Conservation (phyloP, 2,329 filamentous ascomycete species). For the Fusarium coicis region DNA sequence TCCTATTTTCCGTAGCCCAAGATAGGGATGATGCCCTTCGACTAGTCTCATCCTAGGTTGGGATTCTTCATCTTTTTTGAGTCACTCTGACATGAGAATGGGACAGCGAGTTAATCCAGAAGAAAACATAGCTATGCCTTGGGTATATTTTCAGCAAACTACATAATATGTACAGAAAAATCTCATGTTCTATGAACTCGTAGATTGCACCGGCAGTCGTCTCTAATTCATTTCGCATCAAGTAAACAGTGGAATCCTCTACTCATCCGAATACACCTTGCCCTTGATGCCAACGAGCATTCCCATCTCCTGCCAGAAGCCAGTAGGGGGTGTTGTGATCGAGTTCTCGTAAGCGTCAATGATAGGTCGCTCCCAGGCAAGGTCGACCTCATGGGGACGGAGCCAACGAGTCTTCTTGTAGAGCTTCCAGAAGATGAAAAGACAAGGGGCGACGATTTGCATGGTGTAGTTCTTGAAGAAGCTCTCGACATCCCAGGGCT, state of each 20-base stretch:
- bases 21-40: no score
- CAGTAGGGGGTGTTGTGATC: conserved; percentile 59
- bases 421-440: conserved; percentile 72
- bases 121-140: conserved; percentile 30
- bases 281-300: conserved; percentile 31
- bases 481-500: conserved; percentile 58
- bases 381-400: conserved; percentile 64
- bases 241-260: background rate
- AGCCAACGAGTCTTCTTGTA: conserved; percentile 68
- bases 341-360: conserved; percentile 68
- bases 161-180: conserved; percentile 15
- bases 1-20: background rate
- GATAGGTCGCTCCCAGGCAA: conserved; percentile 68
- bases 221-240: conserved; percentile 3
- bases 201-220: conserved; percentile 15
- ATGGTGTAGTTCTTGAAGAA: conserved; percentile 68
- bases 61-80: background rate
- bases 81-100: background rate
- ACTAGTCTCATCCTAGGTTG: background rate
- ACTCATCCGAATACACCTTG: conserved; percentile 13
- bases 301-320: conserved; percentile 67
- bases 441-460: conserved; percentile 62
- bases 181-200: conserved; percentile 24
- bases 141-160: conserved; percentile 41
- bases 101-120: background rate